Percentiles rank a stretch among this genome's conserved stretches.
Conservation (phyloP, 139 green algal species). For the Chlamydomonas sp. region DNA sequence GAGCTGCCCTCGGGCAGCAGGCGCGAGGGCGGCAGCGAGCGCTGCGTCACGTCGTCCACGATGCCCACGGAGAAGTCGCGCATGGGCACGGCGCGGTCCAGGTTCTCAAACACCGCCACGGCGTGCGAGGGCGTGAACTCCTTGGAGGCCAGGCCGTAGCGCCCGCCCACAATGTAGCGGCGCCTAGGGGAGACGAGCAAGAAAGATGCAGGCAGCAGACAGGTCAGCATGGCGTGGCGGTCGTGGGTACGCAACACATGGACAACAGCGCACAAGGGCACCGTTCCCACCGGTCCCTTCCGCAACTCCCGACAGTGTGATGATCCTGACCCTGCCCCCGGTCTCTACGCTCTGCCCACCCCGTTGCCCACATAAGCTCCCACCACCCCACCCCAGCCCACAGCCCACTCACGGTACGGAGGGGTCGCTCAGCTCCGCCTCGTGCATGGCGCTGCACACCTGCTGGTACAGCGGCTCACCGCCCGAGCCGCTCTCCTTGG, state of each 20-base stretch:
- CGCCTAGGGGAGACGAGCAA: not conserved
- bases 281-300: too few relatives aligned
- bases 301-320: too few relatives aligned
- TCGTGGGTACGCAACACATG: too few relatives aligned
- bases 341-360: too few relatives aligned
- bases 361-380: too few relatives aligned
- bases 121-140: slow-evolving; percentile 69
- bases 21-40: slow-evolving; percentile 32
- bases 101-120: slow-evolving; percentile 63
- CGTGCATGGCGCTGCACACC: slow-evolving; percentile 12
- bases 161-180: slow-evolving; percentile 54
- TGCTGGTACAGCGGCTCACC: slow-evolving; percentile 45
- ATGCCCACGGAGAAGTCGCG: slow-evolving; percentile 55
- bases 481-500: slow-evolving; percentile 60
- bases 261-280: too few relatives aligned
- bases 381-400: not conserved
- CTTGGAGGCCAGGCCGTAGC: slow-evolving; percentile 71
- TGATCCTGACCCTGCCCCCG: too few relatives aligned
- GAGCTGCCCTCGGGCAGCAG: slow-evolving; percentile 42
- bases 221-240: too few relatives aligned
- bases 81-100: slow-evolving; percentile 42
- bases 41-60: slow-evolving; percentile 60
- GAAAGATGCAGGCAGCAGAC: too few relatives aligned
- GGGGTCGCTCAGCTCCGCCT: slow-evolving; percentile 18
- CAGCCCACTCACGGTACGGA: not conserved